Conservation (phyloP, 768 basidiomycete species). For the Pleurotus djamor region DNA sequence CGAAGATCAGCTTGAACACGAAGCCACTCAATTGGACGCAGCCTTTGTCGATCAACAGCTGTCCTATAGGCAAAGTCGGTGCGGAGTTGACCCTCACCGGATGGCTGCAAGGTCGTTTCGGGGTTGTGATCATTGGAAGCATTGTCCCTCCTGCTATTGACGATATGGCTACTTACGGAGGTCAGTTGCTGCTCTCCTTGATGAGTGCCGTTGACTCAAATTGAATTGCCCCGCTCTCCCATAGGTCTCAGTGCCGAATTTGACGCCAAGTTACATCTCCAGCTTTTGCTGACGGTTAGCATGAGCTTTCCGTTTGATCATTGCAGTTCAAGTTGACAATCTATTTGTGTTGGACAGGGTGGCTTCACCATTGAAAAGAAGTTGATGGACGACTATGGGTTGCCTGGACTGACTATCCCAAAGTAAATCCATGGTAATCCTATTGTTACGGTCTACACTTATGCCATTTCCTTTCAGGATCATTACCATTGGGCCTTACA, state of each 20-base stretch:
- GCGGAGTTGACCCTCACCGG: not conserved
- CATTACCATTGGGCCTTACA: not conserved
- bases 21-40: not conserved
- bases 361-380: not conserved
- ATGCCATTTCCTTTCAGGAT: not conserved
- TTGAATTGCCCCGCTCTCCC: no score
- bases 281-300: not conserved
- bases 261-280: not conserved
- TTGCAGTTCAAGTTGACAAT: not conserved
- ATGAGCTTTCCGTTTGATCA: not conserved
- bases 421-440: not conserved
- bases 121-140: conserved; percentile 11
- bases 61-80: not conserved
- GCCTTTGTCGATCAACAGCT: not conserved
- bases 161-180: not conserved
- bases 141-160: conserved; percentile 9
- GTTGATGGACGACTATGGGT: not conserved
- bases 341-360: not conserved
- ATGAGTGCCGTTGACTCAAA: not conserved
- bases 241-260: not conserved
- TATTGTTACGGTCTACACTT: not conserved
- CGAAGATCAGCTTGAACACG: not conserved
- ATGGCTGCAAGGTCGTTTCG: not conserved
- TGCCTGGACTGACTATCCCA: not conserved
- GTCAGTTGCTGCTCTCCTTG: not conserved